A percentile compares a stretch with the other conserved stretches of the same genome.
Evolutionary conservation across 148 eudicot genomes (phyloP).

Genomic region (Drosera capensis): DNA sequence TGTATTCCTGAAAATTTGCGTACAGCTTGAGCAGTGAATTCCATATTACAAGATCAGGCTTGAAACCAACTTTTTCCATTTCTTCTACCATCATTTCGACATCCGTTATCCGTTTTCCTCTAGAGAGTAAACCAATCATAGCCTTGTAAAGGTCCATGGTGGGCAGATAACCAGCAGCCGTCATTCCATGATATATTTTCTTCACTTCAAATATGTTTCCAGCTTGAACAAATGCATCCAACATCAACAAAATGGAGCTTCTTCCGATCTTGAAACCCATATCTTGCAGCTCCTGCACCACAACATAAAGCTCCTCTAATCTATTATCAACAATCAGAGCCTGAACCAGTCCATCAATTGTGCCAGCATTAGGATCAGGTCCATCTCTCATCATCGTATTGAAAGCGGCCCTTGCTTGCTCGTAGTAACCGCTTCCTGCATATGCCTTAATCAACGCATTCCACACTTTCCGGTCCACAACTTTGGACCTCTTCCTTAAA

Average conservation of each 20-base stretch:
- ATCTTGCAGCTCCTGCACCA: slow-evolving; percentile 89
- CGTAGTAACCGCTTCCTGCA: slow-evolving; percentile 67
- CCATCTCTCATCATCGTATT: slow-evolving; percentile 98
- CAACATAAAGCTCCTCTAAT: slow-evolving; percentile 70
- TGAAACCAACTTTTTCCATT: slow-evolving; percentile 82
- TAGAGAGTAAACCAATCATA: slow-evolving; percentile 63
- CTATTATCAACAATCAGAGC: slow-evolving; percentile 75
- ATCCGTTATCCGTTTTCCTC: slow-evolving; percentile 73
- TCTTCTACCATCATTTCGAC: slow-evolving; percentile 76
- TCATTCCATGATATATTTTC: slow-evolving; percentile 91
- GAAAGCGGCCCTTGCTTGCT: slow-evolving; percentile 97
- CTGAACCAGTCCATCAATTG: slow-evolving; percentile 67
- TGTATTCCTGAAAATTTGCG: slow-evolving; percentile 58
- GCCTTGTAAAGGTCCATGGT: slow-evolving; percentile 89
- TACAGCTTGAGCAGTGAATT: slow-evolving; percentile 82
- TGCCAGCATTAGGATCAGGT: slow-evolving; percentile 76
- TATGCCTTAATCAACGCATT: slow-evolving; percentile 67
- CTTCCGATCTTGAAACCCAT: slow-evolving; percentile 95
- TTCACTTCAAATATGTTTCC: slow-evolving; percentile 92
- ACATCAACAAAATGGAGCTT: slow-evolving; percentile 78
- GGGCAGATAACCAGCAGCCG: slow-evolving; percentile 90
- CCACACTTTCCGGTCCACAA: slow-evolving; percentile 74
- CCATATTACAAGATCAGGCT: slow-evolving; percentile 72
- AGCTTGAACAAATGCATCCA: slow-evolving; percentile 82
- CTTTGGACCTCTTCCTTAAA: slow-evolving; percentile 41